A percentile compares a stretch with the other conserved stretches of the same genome.
These are phyloP conservation scores for Fusarium illudens DNA, from an alignment of 2,329 filamentous ascomycete species.

Conservation along the genomic window DNA sequence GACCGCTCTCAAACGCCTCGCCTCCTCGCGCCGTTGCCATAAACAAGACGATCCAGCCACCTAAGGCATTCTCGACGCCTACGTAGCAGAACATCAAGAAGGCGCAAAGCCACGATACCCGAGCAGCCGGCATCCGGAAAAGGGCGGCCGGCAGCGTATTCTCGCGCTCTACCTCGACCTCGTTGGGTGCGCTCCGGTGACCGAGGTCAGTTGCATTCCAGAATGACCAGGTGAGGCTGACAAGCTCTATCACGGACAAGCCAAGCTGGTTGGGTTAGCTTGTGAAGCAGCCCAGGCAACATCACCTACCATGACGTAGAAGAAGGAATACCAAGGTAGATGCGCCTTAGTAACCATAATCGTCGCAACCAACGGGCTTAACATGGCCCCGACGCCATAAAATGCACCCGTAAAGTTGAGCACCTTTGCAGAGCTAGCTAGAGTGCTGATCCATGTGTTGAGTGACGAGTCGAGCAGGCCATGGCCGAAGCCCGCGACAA, in stretches of 20 bases:
- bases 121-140: neutral
- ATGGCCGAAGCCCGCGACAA: neutral
- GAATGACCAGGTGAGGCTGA: neutral
- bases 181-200: neutral
- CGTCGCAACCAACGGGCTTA: neutral
- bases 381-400: neutral
- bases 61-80: constrained; percentile 1
- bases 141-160: neutral
- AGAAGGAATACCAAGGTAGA: neutral
- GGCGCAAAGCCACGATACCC: neutral
- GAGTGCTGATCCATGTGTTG: neutral
- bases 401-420: neutral
- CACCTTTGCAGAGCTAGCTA: neutral
- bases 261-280: neutral
- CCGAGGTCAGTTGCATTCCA: neutral
- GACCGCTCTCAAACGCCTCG: neutral
- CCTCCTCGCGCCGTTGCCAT: neutral
- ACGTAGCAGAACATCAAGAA: neutral
- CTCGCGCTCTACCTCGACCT: neutral
- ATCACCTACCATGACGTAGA: neutral
- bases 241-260: neutral
- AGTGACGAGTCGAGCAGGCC: neutral
- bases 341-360: neutral
- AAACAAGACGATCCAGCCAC: constrained; percentile 1
- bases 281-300: neutral